Base-by-base conservation (phyloP, 495 filamentous ascomycete genomes). In the Penicillium simplicissimum region DNA sequence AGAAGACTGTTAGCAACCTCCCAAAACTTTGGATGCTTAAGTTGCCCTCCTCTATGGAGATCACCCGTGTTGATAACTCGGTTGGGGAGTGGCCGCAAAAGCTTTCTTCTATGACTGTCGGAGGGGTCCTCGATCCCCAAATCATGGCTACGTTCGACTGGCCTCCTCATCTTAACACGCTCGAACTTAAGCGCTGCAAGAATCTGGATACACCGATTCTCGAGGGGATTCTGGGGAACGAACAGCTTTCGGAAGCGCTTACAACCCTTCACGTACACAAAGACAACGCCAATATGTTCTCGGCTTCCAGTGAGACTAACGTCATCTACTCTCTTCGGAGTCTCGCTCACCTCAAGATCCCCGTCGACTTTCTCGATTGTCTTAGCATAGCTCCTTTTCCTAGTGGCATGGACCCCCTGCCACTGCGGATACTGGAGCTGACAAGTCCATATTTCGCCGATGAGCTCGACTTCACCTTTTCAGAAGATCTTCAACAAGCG, bases 1-100 rank as follows among this genome's bases (percentile, higher is more conserved):
- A 86, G 61, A 78, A 80, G 52, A 76, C 86, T 3, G 63, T 88
- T 23, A 71, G 76, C 34, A 68, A 76, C 17, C 76, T 90, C 23
- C 31, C 63, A 9, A 64, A 79, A 31, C 78, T 90, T 14, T 63
- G 70, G 28, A 75, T 68, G 4, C 73, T 91, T 5, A 77, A 79
- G 37, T 79, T 90, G 45, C 88, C 88, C 2, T 80, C 79, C 19
- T 79, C 73, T n/a, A 82, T 81, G 21, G 31, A 49, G 1, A 14
- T 66, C 36, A 70, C 67, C 52, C 69, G 70, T 42, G 70, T 59
- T 21, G 17, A 57, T 15, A 11, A n/a, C 13, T 40, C 65, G 10
- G 63, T 25, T 48, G 52, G 19, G 4, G 14, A n/a, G 23, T 60
- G 58, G 58, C 63, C 63, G 19, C 5, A 25, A 9, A 37, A 35